phyloP scores from a whole-genome alignment of 2,329 filamentous ascomycete genomes.

The Penicillium brevicompactum region DNA sequence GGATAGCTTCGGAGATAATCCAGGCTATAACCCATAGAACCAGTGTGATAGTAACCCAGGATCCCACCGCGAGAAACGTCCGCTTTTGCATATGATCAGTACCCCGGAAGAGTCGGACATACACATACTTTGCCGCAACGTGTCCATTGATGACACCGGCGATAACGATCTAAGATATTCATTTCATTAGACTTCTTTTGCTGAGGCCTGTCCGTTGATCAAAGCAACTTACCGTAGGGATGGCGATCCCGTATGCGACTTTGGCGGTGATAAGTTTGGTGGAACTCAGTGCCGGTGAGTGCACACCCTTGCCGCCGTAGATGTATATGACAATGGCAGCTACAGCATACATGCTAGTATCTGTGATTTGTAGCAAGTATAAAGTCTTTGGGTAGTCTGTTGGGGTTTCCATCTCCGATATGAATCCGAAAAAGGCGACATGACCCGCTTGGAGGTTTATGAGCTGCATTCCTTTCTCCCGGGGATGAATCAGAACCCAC shows the following conservation, averaged over 20 bases:
- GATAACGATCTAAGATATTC: conserved; percentile 56
- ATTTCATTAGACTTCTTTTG: too few relatives aligned
- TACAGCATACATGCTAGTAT: conserved; percentile 63
- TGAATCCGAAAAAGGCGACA: conserved; percentile 68
- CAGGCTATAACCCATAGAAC: conserved; percentile 62
- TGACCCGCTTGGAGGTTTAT: conserved; percentile 51
- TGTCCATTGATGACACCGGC: conserved; percentile 69
- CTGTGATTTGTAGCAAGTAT: conserved; percentile 58
- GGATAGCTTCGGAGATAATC: conserved; percentile 69
- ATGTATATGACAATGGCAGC: conserved; percentile 68
- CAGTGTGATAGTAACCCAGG: conserved; percentile 61
- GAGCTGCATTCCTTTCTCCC: background rate
- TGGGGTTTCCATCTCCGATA: conserved; percentile 64
- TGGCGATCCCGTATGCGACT: conserved; percentile 66
- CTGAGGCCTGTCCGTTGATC: background rate
- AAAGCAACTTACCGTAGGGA: conserved; percentile 55
- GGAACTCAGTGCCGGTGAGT: conserved; percentile 67
- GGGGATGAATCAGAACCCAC: conserved; percentile 36
- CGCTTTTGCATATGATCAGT: conserved; percentile 55
- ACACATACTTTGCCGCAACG: conserved; percentile 66
- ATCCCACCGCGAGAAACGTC: conserved; percentile 50
- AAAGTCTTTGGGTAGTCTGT: conserved; percentile 63
- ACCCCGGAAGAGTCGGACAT: conserved; percentile 63
- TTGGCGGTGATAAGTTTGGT: conserved; percentile 59
- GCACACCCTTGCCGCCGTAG: conserved; percentile 62